Base-by-base conservation (phyloP, 306 rosid genomes). In the Erythrophleum fordii region DNA sequence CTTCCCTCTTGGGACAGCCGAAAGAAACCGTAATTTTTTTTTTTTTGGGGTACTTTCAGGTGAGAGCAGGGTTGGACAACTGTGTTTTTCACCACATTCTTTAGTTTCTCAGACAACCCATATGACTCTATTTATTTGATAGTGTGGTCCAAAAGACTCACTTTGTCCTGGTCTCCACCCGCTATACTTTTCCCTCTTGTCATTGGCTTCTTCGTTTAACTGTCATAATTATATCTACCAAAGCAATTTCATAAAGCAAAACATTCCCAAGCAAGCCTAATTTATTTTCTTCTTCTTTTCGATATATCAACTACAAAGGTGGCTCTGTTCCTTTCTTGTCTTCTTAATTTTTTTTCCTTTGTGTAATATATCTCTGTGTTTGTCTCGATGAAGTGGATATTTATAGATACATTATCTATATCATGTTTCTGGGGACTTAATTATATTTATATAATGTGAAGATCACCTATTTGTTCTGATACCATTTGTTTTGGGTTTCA, bases 1-100 rank as follows among this genome's bases (percentile, higher is more conserved):
- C 98, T 89, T 92, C 92, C 81, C 29, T 83, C 83, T 79, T 25
- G 84, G 91, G 98, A 80, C 87, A 90, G 80, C 94, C 92, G 84
- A 96, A 96, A 96, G 97, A 88, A 56, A 48, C 83, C 72, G 41
- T 59, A 51, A 71, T 66, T 42, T 70, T 62, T 60, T 61, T 49
- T 62, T 62, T 14, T 31, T 62, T 59, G 37, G 42, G 67, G 69
- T 17, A 34, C 72, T 82, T 79, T 73, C 83, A 83, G 81, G 82
- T 89, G 84, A 87, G 87, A 84, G 85, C 72, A 83, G 89, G 74
- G 82, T 83, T 68, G 29, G 89, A 68, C 92, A 80, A 80, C 82
- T 83, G 59, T 83, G 70, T 79, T 78, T 85, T 84, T 88, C 83
- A 66, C 61, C 64, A 60, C 60, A 44, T 76, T 59, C 85, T 78